Evolutionary conservation across 1,139 yeast species (phyloP), one percentile per base, ranked within the genome.

Genomic region (Debaryomycetaceae sp.): DNA sequence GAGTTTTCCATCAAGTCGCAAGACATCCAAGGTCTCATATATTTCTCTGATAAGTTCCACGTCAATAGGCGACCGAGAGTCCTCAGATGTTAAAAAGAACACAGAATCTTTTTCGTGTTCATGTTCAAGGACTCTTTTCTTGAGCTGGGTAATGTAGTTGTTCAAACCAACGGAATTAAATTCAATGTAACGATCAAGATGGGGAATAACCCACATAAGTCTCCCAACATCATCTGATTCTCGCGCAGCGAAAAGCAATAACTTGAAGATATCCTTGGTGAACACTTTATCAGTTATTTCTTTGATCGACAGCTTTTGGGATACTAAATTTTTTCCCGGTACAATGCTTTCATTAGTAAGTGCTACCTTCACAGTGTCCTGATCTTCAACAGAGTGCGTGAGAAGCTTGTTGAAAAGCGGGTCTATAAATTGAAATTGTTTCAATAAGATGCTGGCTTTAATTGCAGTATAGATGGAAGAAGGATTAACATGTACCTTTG

Each of bases 201-300:
- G 63, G 2, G 72, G 73, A 19, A 65, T 51, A 13, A 68, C 40
- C 75, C 75, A 69, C 61, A 67, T 56, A 19, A 67, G 45, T 33
- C 75, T 47, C 3, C 73, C 74, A 41, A 61, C 43, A 45, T 69
- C 74, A 29, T 58, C 56, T 3, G 67, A 57, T 26, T 51, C 47
- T 7, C 52, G 41, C 35, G 65, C 56, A 2, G 64, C 62, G 19
- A 51, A 47, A 6, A 68, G 42, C 33, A 67, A 42, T 5, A 66
- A 41, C 29, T 51, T 47, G 38, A 67, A 45, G 28, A 69, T 43
- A 9, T 55, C 53, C 30, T 56, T 55, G 22, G 59, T 55, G 42
- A 67, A 63, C 1, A 67, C 42, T 11, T 39, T 44, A 5, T 39
- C 13, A 1, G 56, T 46, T 30, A 56, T 43, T n/a, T 50, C 48